Percentiles rank a stretch among this genome's conserved stretches.
Evolutionary conservation across 805 yeast species (phyloP).

Genomic region (Sporopachydermia lactativora): DNA sequence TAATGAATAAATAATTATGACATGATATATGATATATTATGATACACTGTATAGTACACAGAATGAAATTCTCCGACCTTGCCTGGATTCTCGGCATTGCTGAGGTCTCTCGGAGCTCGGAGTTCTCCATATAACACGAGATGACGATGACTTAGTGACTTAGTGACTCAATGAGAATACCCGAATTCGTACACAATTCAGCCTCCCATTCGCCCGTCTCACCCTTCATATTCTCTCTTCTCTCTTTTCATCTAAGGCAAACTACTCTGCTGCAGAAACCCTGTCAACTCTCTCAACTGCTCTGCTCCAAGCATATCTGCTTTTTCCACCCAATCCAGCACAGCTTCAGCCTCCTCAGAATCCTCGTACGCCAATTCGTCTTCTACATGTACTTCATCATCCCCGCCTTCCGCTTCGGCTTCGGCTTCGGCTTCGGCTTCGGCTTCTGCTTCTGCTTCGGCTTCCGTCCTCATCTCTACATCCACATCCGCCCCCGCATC

Average conservation of each 20-base stretch:
- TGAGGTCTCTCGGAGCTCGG: too few relatives aligned
- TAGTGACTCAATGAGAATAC: too few relatives aligned
- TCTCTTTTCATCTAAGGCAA: neutral
- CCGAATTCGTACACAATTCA: too few relatives aligned
- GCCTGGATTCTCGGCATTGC: too few relatives aligned
- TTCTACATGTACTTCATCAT: neutral
- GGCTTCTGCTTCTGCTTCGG: neutral
- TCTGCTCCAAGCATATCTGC: conserved; percentile 1
- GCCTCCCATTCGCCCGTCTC: too few relatives aligned
- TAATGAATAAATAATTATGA: too few relatives aligned
- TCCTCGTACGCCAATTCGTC: neutral
- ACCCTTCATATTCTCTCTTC: too few relatives aligned
- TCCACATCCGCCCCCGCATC: neutral
- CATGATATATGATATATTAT: too few relatives aligned
- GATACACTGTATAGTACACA: too few relatives aligned
- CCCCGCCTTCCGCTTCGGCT: neutral
- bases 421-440: neutral
- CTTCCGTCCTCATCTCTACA: neutral
- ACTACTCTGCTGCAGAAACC: neutral
- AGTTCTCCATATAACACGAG: too few relatives aligned
- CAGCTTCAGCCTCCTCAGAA: neutral
- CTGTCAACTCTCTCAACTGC: neutral
- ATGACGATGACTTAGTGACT: too few relatives aligned
- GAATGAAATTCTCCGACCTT: too few relatives aligned
- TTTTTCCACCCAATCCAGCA: neutral